phyloP scores from a whole-genome alignment of 1,139 yeast species.

The Saccharomyces uvarum region DNA sequence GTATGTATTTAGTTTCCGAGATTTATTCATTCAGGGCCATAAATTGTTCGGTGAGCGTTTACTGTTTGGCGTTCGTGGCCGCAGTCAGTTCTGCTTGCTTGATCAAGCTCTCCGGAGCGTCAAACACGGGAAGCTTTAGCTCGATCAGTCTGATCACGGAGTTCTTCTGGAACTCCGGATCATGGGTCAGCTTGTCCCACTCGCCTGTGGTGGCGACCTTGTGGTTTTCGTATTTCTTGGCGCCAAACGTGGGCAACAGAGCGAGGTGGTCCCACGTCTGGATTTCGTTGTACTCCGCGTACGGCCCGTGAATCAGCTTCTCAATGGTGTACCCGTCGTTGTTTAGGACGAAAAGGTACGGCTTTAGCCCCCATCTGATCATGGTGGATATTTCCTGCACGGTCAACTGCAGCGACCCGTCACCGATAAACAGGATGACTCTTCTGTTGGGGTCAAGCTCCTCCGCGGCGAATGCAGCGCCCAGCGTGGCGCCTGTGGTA shows the following conservation, averaged over 20 bases:
- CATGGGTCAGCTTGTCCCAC: conserved; percentile 48
- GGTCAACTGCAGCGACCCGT: conserved; percentile 82
- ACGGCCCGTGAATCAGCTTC: conserved; percentile 76
- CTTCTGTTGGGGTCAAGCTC: conserved; percentile 62
- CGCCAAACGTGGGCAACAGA: conserved; percentile 65
- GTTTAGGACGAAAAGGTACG: conserved; percentile 75
- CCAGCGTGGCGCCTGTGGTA: conserved; percentile 76
- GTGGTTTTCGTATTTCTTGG: conserved; percentile 42
- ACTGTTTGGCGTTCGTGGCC: conserved; percentile 42
- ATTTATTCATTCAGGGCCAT: neutral
- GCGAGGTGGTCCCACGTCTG: conserved; percentile 75
- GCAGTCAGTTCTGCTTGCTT: conserved; percentile 75
- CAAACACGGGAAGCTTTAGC: conserved; percentile 70
- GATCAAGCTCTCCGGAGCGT: conserved; percentile 67
- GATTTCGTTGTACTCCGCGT: conserved; percentile 69
- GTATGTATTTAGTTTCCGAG: neutral
- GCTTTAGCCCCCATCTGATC: conserved; percentile 71
- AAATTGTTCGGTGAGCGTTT: neutral
- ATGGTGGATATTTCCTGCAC: conserved; percentile 82
- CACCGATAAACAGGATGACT: conserved; percentile 79
- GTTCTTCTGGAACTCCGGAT: conserved; percentile 40
- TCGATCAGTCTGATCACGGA: conserved; percentile 68
- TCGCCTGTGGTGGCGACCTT: conserved; percentile 60
- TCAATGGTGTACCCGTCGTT: conserved; percentile 87
- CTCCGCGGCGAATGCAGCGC: conserved; percentile 78